Percentiles rank a stretch among this genome's conserved stretches.
Evolutionary conservation across 768 basidiomycete genomes (phyloP).

Genomic region (Russula emetica): DNA sequence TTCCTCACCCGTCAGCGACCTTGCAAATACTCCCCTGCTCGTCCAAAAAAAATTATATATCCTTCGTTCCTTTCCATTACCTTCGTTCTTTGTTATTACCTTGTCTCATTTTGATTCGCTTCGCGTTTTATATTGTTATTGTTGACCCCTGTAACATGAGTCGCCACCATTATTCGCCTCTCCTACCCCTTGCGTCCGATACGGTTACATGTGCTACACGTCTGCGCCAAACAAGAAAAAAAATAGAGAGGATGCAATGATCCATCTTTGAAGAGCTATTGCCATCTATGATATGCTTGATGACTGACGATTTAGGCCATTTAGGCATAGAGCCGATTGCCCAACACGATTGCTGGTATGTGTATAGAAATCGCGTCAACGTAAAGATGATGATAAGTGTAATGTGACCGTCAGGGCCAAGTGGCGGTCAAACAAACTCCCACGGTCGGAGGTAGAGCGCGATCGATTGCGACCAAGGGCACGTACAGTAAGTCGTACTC

Average conservation of each 20-base stretch:
- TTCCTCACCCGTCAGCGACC: background rate
- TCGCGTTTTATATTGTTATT: conserved; percentile 24
- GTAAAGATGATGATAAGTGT: background rate
- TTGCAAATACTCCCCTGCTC: background rate
- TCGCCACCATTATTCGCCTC: background rate
- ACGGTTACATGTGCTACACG: conserved; percentile 2
- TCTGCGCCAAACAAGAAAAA: background rate
- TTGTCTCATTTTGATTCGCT: conserved; percentile 9
- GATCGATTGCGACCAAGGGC: conserved; percentile 6
- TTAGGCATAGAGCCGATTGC: too few species aligned
- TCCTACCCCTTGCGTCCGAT: background rate
- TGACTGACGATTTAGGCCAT: background rate
- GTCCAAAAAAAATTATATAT: conserved; percentile 3
- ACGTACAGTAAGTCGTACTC: background rate
- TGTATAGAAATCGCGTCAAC: background rate
- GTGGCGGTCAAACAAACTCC: background rate
- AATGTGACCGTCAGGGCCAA: background rate
- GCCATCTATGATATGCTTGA: background rate
- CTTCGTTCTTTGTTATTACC: background rate
- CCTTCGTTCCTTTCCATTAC: background rate
- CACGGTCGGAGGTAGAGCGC: conserved; percentile 15
- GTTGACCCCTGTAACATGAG: conserved; percentile 22
- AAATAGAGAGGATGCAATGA: background rate
- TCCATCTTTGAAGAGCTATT: background rate
- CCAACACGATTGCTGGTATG: background rate